phyloP scores from a whole-genome alignment of 2,329 filamentous ascomycete genomes.

The Neofusicoccum cordaticola region DNA sequence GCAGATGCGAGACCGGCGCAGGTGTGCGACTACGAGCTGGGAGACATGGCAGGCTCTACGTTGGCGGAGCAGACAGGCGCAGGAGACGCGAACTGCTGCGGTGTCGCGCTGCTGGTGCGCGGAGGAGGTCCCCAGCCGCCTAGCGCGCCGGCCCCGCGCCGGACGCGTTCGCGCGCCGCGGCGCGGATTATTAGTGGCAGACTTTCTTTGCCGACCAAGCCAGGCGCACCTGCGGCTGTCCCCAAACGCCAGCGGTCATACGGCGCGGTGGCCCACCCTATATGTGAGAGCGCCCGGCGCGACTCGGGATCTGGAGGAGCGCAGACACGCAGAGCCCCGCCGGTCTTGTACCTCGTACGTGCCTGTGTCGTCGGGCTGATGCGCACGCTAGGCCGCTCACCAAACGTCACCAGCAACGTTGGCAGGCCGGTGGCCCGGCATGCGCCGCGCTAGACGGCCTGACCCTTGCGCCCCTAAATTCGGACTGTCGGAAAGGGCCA shows the following conservation, averaged over 20 bases:
- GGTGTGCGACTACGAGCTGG: neutral
- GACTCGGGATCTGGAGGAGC: too few species aligned
- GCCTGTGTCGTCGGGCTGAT: neutral
- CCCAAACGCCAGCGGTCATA: slow-evolving; percentile 7
- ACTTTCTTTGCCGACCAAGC: neutral
- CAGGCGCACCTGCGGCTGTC: neutral
- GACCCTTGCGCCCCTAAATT: neutral
- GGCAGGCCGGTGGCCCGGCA: neutral
- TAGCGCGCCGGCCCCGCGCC: neutral
- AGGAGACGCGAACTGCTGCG: neutral
- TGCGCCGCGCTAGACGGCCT: neutral
- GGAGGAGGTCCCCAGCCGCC: too few species aligned
- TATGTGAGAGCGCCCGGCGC: neutral
- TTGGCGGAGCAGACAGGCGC: neutral
- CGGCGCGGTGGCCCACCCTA: neutral
- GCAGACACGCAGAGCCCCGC: too few species aligned
- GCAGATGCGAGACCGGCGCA: neutral
- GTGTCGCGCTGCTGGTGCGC: neutral
- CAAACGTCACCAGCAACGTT: neutral
- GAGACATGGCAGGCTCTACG: neutral
- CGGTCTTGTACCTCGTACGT: neutral
- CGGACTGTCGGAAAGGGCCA: slow-evolving; percentile 7
- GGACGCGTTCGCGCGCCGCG: neutral
- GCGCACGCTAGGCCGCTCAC: neutral
- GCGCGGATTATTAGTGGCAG: neutral